phyloP scores from a whole-genome alignment of 441 rosid species.

The Bruguiera hainesii region DNA sequence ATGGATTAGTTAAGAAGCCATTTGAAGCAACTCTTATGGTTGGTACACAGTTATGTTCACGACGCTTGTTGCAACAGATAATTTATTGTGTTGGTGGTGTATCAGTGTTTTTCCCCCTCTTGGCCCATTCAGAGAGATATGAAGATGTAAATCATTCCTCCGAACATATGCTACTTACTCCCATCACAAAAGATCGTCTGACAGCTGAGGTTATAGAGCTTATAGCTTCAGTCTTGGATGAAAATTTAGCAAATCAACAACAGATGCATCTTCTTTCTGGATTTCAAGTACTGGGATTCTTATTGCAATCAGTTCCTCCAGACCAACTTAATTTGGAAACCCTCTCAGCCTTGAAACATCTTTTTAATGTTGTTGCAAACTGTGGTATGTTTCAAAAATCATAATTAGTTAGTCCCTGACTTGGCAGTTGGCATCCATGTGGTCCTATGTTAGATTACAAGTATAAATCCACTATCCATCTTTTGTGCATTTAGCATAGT shows the following conservation, averaged over 20 bases:
- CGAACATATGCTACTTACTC: conserved; percentile 56
- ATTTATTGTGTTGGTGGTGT: conserved; percentile 98
- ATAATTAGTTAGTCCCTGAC: not conserved
- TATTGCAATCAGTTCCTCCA: conserved; percentile 91
- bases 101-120: conserved; percentile 95
- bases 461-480: conserved; percentile 14
- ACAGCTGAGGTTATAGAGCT: conserved; percentile 96
- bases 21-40: conserved; percentile 80
- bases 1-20: conserved; percentile 55
- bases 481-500: not conserved
- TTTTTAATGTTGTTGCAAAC: conserved; percentile 71
- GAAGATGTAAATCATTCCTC: conserved; percentile 52
- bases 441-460: not conserved
- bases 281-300: conserved; percentile 85
- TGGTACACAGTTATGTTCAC: conserved; percentile 93
- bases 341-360: conserved; percentile 85
- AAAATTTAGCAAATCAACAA: conserved; percentile 90
- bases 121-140: conserved; percentile 82
- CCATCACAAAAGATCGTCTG: conserved; percentile 73
- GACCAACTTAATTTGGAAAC: conserved; percentile 94
- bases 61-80: conserved; percentile 93
- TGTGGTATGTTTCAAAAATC: conserved; percentile 53
- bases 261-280: conserved; percentile 99
- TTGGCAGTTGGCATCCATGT: conserved; percentile 8
- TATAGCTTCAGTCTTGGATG: conserved; percentile 95